Evolutionary conservation across 1,284 basidiomycete genomes (phyloP).

Genomic region (Gymnopus androsaceus): DNA sequence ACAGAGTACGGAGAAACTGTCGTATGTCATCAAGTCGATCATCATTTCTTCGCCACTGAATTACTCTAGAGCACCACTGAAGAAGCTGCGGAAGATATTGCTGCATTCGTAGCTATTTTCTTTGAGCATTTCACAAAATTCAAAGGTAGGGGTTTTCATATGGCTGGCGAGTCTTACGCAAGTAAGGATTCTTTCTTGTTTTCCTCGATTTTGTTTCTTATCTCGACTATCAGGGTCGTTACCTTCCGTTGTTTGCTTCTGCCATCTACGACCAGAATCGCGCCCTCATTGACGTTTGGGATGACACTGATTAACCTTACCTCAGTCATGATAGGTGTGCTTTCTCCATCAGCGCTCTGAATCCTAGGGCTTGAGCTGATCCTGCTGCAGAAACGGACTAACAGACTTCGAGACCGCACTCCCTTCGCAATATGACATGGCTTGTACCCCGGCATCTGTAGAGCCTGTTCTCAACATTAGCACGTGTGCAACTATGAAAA

Average conservation of each 20-base stretch:
- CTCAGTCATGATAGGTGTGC: slow-evolving; percentile 79
- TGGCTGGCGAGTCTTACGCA: slow-evolving; percentile 74
- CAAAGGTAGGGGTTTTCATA: slow-evolving; percentile 67
- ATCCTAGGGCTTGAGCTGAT: background rate
- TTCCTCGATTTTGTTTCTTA: background rate
- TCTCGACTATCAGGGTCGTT: slow-evolving; percentile 61
- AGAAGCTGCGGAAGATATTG: slow-evolving; percentile 69
- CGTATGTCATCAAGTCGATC: slow-evolving; percentile 34
- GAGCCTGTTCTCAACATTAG: too few relatives aligned
- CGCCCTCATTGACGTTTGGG: slow-evolving; percentile 54
- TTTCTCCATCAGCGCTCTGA: background rate
- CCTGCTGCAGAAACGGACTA: slow-evolving; percentile 46
- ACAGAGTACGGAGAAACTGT: slow-evolving; percentile 69
- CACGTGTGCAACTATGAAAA: slow-evolving; percentile 52
- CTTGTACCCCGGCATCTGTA: too few relatives aligned
- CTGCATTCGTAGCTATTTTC: slow-evolving; percentile 70
- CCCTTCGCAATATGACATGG: slow-evolving; percentile 49
- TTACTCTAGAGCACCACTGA: slow-evolving; percentile 54
- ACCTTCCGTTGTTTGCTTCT: slow-evolving; percentile 82
- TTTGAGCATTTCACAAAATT: slow-evolving; percentile 73
- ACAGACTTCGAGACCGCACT: slow-evolving; percentile 47
- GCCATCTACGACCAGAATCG: slow-evolving; percentile 81
- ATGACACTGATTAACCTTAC: slow-evolving; percentile 76
- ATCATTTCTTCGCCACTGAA: background rate
- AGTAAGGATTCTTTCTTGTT: slow-evolving; percentile 35